Evolutionary conservation across 306 rosid genomes (phyloP).

Genomic region (Spatholobus suberectus): DNA sequence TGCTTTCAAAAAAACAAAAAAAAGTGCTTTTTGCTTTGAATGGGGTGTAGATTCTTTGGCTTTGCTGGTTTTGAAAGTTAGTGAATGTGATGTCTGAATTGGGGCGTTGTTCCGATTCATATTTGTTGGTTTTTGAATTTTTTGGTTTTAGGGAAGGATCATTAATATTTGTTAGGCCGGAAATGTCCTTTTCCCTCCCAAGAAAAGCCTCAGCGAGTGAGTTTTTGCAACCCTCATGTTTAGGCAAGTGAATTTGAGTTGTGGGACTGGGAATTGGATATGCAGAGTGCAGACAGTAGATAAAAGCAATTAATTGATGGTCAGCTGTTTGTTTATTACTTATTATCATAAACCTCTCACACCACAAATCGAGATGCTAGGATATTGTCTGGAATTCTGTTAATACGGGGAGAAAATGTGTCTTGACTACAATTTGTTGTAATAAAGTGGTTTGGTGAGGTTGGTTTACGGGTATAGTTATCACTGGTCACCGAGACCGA

Average conservation of each 20-base stretch:
- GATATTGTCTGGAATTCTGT: not conserved
- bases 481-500: too few species aligned
- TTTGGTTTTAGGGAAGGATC: not conserved
- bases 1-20: constrained; percentile 14
- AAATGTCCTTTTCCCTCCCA: too few species aligned
- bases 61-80: not conserved
- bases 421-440: constrained; percentile 8
- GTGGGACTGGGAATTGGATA: constrained; percentile 15
- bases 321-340: not conserved
- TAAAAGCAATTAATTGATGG: not conserved
- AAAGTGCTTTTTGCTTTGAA: not conserved
- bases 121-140: not conserved
- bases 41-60: not conserved
- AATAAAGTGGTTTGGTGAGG: constrained; percentile 3
- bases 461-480: constrained; percentile 6
- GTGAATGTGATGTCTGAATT: not conserved
- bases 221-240: not conserved
- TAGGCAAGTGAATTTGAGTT: not conserved
- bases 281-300: constrained; percentile 17
- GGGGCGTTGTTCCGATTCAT: not conserved
- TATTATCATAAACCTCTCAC: not conserved
- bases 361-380: constrained; percentile 10
- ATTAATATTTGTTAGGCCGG: not conserved
- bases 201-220: not conserved
- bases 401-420: constrained; percentile 1